Evolutionary conservation across 2,329 filamentous ascomycete species (phyloP), one percentile per base, ranked within the genome.

Genomic region (Arthrinium puccinioides): DNA sequence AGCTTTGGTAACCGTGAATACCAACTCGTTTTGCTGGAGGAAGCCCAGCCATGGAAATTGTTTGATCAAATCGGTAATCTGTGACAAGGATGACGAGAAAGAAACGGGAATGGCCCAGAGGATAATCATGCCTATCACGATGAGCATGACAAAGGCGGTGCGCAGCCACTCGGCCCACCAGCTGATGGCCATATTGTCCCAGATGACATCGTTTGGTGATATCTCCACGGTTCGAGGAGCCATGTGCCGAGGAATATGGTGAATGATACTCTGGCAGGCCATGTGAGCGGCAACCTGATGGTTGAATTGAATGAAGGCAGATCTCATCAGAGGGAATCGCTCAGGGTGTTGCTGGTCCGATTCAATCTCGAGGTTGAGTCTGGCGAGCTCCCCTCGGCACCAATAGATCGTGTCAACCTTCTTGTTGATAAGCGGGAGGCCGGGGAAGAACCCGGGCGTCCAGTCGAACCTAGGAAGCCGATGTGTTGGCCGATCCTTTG

Each of bases 221-320:
- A 98, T 88, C 56, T 98, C 92, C n/a, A 95, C 84, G 27, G 86
- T 75, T 20, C 92, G 79, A 1, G 92, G 92, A 1, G 87, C 76
- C 92, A 98, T 98, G 31, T 94, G 85, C 50, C 86, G 86, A 1
- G 92, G 92, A 1, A 95, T 61, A 52, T 98, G 92, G 56, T 97
- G 88, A 26, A 84, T 88, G 31, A 94, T 73, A 32, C 87, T 81
- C 57, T 98, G 92, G 56, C 88, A 96, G 40, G 90, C 92, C 92
- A 98, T 97, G 53, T 98, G 92, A 0, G 92, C 92, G 6, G 90
- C 89, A 2, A 96, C 86, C 57, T 98, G 92, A 54, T 96, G 84
- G 54, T 98, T 95, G 71, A 98, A 98, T 56, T 98, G 92, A 43
- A 98, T 88, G 50, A 98, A 98, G 1, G 92, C 92, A 1, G 90